Conservation (phyloP, 306 rosid genomes). For the Prunus armeniaca region DNA sequence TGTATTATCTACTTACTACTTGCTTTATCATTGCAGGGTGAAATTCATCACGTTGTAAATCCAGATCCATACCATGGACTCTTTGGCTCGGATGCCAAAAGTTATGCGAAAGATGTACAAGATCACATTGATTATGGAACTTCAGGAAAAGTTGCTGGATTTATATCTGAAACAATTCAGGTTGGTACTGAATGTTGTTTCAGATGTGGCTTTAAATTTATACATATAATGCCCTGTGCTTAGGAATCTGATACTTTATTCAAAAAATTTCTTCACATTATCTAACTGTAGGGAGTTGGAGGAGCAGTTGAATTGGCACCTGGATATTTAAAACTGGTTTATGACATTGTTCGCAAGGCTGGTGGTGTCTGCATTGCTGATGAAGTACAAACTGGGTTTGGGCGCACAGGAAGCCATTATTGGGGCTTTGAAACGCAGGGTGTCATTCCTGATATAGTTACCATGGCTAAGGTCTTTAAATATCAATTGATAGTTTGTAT, state of each 20-base stretch:
- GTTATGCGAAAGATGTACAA: slow-evolving; percentile 74
- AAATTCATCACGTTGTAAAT: slow-evolving; percentile 77
- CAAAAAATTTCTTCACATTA: neutral
- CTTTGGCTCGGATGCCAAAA: slow-evolving; percentile 63
- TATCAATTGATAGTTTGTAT: neutral
- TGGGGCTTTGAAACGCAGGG: slow-evolving; percentile 97
- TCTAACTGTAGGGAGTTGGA: slow-evolving; percentile 69
- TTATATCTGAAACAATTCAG: slow-evolving; percentile 89
- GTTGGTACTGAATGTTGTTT: slow-evolving; percentile 26
- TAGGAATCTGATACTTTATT: neutral
- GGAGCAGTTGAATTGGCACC: slow-evolving; percentile 88
- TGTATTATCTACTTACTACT: slow-evolving; percentile 16
- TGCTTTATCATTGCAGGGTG: slow-evolving; percentile 55
- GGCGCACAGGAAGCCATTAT: slow-evolving; percentile 89
- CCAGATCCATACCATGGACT: slow-evolving; percentile 86
- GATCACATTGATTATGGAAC: slow-evolving; percentile 84
- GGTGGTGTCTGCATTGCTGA: slow-evolving; percentile 98
- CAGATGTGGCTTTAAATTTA: slow-evolving; percentile 6
- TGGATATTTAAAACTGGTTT: slow-evolving; percentile 79
- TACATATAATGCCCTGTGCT: neutral
- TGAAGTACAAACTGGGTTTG: slow-evolving; percentile 98
- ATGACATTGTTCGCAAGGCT: slow-evolving; percentile 76
- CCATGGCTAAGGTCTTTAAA: slow-evolving; percentile 86
- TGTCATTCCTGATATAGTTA: slow-evolving; percentile 87
- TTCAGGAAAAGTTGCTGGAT: slow-evolving; percentile 82